Evolutionary conservation across 2,329 filamentous ascomycete species (phyloP).

Genomic region (Exutisphaerella laricina): DNA sequence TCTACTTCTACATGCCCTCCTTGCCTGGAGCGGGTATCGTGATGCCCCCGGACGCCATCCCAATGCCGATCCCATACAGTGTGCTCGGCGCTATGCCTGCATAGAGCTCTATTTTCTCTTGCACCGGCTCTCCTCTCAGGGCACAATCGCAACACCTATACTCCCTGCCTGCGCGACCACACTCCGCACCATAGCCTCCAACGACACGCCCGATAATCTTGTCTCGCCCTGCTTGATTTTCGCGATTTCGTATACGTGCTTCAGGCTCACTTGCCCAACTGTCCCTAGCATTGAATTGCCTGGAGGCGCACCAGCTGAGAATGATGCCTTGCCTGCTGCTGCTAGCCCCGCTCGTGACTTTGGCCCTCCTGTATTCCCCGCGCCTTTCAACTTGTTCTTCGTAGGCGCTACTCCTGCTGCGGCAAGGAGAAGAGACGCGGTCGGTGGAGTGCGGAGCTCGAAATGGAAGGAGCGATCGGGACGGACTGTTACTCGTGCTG

Average conservation of each 20-base stretch:
- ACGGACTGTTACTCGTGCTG: conserved; percentile 83
- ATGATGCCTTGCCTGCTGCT: conserved; percentile 35
- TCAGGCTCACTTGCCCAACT: conserved; percentile 81
- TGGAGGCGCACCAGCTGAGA: conserved; percentile 20
- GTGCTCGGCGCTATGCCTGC: neutral
- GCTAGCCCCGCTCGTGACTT: conserved; percentile 35
- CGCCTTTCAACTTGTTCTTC: conserved; percentile 71
- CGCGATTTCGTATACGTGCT: conserved; percentile 96
- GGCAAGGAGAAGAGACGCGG: conserved; percentile 79
- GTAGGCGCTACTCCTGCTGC: conserved; percentile 71
- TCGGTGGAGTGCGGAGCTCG: conserved; percentile 85
- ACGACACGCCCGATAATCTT: conserved; percentile 60
- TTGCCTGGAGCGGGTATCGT: conserved; percentile 2
- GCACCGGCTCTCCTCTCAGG: conserved; percentile 27
- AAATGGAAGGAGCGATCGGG: conserved; percentile 91
- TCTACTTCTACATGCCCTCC: neutral
- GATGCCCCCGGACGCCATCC: neutral
- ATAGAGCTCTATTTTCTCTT: neutral
- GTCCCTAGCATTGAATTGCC: conserved; percentile 65
- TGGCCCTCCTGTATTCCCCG: conserved; percentile 49
- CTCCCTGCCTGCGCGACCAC: conserved; percentile 54
- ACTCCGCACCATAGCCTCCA: conserved; percentile 75
- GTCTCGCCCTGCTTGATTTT: conserved; percentile 71
- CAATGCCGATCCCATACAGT: conserved; percentile 2
- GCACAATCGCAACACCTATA: conserved; percentile 47